These are phyloP conservation scores for Scutellaria barbata DNA, from an alignment of 257 asterid genomes.

Conservation along the genomic window DNA sequence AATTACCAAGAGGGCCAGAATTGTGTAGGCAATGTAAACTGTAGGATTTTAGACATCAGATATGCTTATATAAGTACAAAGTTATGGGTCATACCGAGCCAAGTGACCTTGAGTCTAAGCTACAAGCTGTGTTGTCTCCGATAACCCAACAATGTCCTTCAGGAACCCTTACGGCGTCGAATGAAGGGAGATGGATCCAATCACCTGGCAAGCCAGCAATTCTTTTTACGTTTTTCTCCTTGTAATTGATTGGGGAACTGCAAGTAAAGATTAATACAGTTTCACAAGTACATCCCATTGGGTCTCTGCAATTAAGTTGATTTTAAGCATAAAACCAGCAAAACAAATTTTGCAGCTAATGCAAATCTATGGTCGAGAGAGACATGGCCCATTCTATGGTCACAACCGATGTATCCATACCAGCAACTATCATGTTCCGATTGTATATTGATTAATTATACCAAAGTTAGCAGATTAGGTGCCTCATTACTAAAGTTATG, in stretches of 20 bases:
- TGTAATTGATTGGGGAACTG: constrained; percentile 73
- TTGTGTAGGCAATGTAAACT: constrained; percentile 1
- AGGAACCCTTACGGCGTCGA: constrained; percentile 67
- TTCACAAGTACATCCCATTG: constrained; percentile 22
- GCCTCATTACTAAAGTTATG: too few species aligned
- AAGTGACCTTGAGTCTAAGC: constrained; percentile 77
- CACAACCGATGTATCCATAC: too few species aligned
- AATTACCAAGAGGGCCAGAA: constrained; percentile 10
- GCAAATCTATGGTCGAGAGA: background rate
- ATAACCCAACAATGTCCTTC: constrained; percentile 96
- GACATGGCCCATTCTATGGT: too few species aligned
- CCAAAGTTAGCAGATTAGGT: too few species aligned
- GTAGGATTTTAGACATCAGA: background rate
- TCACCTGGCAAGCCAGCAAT: constrained; percentile 86
- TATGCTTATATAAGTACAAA: constrained; percentile 3
- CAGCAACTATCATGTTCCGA: too few species aligned
- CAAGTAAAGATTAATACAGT: constrained; percentile 29
- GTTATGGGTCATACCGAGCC: constrained; percentile 67
- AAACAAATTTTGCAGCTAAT: constrained; percentile 10
- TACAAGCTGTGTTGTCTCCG: constrained; percentile 79
- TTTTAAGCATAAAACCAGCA: constrained; percentile 6
- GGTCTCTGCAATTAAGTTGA: background rate
- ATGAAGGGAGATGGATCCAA: constrained; percentile 57
- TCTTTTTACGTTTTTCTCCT: constrained; percentile 75
- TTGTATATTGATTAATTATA: too few species aligned